phyloP scores from a whole-genome alignment of 495 filamentous ascomycete species.

The Lasiosphaeria miniovina region DNA sequence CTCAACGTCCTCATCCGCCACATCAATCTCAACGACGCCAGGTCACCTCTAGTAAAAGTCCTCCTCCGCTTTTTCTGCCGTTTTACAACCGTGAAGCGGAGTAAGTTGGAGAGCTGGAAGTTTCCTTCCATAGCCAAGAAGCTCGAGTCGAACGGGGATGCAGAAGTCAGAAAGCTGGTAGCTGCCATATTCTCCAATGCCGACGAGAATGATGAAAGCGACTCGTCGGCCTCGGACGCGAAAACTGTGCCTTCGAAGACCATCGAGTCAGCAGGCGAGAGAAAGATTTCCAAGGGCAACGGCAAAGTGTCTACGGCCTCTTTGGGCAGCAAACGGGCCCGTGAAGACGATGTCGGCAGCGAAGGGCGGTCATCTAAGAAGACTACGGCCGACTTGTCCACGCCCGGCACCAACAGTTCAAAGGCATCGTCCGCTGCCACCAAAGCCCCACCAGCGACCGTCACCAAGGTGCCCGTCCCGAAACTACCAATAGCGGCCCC shows the following conservation, averaged over 20 bases:
- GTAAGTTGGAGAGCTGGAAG: constrained; percentile 63
- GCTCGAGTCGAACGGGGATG: constrained; percentile 65
- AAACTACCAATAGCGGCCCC: constrained; percentile 28
- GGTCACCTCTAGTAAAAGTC: constrained; percentile 58
- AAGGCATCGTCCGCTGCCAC: constrained; percentile 13
- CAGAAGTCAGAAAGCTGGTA: constrained; percentile 51
- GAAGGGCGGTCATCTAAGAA: constrained; percentile 41
- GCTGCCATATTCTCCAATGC: constrained; percentile 39
- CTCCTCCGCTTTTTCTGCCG: constrained; percentile 64
- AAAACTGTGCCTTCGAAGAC: constrained; percentile 11
- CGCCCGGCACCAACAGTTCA: constrained; percentile 9
- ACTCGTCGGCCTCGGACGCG: constrained; percentile 9
- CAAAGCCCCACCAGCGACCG: constrained; percentile 18
- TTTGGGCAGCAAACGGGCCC: constrained; percentile 25
- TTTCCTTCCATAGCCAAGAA: constrained; percentile 60
- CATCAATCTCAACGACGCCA: constrained; percentile 62
- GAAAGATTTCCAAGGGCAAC: constrained; percentile 11
- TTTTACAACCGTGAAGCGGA: constrained; percentile 59
- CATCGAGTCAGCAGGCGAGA: constrained; percentile 4
- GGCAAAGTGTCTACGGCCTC: constrained; percentile 1
- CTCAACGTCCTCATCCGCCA: constrained; percentile 64
- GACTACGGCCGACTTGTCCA: constrained; percentile 30
- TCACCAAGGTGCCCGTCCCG: constrained; percentile 31
- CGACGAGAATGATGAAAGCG: constrained; percentile 24
- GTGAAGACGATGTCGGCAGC: constrained; percentile 37